phyloP scores from a whole-genome alignment of 768 basidiomycete genomes.

The Pleurotus tuoliensis region DNA sequence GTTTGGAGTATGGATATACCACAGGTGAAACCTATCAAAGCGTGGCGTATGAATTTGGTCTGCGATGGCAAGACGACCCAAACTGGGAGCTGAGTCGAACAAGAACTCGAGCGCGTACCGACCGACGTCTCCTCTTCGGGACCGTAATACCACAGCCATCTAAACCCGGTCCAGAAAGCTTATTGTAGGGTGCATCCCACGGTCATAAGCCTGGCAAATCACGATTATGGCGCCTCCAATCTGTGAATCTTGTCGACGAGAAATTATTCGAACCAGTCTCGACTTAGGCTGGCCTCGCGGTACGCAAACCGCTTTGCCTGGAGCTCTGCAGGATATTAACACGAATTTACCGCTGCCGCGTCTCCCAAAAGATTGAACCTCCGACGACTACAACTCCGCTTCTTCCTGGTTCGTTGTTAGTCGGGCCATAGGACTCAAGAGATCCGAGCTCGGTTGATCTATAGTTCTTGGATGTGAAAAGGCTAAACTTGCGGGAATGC shows the following conservation, averaged over 20 bases:
- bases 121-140: neutral
- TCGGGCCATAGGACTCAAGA: neutral
- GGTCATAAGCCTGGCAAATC: conserved; percentile 7
- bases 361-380: conserved; percentile 4
- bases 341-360: conserved; percentile 5
- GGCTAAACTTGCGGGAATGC: conserved; percentile 7
- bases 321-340: neutral
- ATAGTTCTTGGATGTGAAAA: conserved; percentile 6
- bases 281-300: no score
- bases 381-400: neutral
- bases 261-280: no score
- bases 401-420: neutral
- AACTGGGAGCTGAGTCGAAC: no score
- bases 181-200: conserved; percentile 6
- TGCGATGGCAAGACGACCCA: no score
- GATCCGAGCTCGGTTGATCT: conserved; percentile 4
- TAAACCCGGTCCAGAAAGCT: neutral
- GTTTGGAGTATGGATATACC: no score
- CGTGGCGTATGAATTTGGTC: no score
- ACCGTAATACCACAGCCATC: conserved; percentile 6
- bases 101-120: no score
- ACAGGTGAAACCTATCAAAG: no score
- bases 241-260: no score
- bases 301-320: no score
- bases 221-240: neutral